Base-by-base conservation (phyloP, 768 basidiomycete genomes). In the Tubosaeta sp. region DNA sequence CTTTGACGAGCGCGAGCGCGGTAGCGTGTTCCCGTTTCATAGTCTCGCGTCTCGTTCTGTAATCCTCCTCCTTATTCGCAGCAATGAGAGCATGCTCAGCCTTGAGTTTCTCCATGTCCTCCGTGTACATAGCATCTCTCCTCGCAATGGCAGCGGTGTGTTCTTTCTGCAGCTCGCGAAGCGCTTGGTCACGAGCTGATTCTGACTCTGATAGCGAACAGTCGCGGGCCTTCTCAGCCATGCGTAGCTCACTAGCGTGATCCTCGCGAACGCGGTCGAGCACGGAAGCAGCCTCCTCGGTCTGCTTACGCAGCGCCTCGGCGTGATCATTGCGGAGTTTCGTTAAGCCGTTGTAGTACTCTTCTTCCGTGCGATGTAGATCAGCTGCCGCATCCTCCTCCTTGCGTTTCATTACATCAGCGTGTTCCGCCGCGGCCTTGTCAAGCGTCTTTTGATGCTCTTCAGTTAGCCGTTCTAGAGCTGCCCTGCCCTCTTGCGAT, bases 281-380 rank as follows among this genome's bases (percentile, higher is more conserved):
- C 11, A 74, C 75, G 6, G 80, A 81, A 35, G 81, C 73, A 17
- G 78, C 72, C 51, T 91, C 85, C 5, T 75, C 75, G 1, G 80
- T 74, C 51, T 85, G 79, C 59, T 75, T 80, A 55, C 80, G 80
- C 52, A 92, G 72, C 25, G 80, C 75, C 55, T 83, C 80, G 4
- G 80, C 76, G 59, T 93, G 89, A 62, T 89, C 85, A 13, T 65
- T 73, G 39, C 89, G 86, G 44, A 92, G 78, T 59, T 87, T 88
- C 13, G 83, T 87, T 38, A 93, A 72, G 19, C 83, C 83, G 52
- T 90, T 84, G 65, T 91, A 89, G 61, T 90, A 91, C 63, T 91
- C 85, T 60, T 86, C 88, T 61, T 88, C 86, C 6, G 86, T 89
- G 47, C 76, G 79, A 54, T 82, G 82, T 13, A 89, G 76, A 37